Conservation (phyloP, 2,329 filamentous ascomycete species). For the Rachicladosporium sp. region DNA sequence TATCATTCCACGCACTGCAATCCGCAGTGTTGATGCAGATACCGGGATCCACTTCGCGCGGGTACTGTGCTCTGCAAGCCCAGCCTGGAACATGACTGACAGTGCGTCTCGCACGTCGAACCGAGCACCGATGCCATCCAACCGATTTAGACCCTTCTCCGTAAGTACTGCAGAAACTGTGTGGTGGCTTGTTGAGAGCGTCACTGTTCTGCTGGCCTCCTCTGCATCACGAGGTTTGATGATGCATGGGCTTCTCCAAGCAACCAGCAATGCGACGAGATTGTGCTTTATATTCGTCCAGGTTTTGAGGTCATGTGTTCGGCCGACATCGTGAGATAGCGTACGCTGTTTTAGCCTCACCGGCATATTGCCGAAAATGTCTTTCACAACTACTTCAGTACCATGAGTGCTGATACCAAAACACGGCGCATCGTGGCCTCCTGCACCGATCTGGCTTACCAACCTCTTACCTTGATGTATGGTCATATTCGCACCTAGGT, state of each 20-base stretch:
- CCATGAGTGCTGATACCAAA: conserved; percentile 29
- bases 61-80: conserved; percentile 43
- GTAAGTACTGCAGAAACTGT: conserved; percentile 12
- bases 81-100: conserved; percentile 53
- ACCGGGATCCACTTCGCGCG: conserved; percentile 55
- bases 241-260: conserved; percentile 48
- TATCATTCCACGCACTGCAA: conserved; percentile 59
- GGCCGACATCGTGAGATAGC: conserved; percentile 47
- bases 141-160: conserved; percentile 14
- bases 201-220: conserved; percentile 12
- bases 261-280: conserved; percentile 54
- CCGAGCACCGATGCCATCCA: conserved; percentile 10
- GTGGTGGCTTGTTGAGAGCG: conserved; percentile 11
- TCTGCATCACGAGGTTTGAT: conserved; percentile 47
- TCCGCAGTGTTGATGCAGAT: conserved; percentile 48
- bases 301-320: conserved; percentile 30
- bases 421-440: conserved; percentile 5
- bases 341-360: conserved; percentile 38
- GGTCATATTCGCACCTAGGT: conserved; percentile 51
- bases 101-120: conserved; percentile 25
- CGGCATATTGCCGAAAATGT: conserved; percentile 43
- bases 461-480: conserved; percentile 61
- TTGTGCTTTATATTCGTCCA: conserved; percentile 37
- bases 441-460: conserved; percentile 41
- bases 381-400: conserved; percentile 1